Conservation (phyloP, 2,329 filamentous ascomycete genomes). For the Colletotrichum simmondsii region DNA sequence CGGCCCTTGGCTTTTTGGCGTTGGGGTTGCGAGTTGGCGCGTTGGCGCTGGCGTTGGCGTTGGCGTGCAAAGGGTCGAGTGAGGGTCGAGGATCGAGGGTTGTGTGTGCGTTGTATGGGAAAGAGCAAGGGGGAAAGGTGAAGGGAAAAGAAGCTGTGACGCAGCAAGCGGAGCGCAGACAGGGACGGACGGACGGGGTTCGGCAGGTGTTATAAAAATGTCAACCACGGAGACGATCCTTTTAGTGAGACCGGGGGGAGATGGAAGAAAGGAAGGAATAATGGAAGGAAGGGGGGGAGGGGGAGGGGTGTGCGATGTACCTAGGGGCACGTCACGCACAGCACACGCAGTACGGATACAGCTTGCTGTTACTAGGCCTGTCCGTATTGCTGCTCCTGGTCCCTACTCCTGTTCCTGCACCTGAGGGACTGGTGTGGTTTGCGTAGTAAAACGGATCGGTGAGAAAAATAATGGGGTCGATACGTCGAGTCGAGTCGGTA, state of each 20-base stretch:
- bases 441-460: constrained; percentile 16
- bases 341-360: not conserved
- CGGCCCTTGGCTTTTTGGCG: constrained; percentile 4
- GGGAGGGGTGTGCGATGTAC: not conserved
- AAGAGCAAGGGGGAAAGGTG: constrained; percentile 21
- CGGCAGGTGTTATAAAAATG: constrained; percentile 35
- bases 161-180: constrained; percentile 30
- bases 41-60: too few species aligned
- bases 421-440: not conserved
- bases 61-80: not conserved
- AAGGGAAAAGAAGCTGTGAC: constrained; percentile 28
- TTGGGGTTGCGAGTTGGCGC: not conserved
- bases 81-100: not conserved
- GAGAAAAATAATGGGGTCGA: constrained; percentile 8
- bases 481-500: not conserved
- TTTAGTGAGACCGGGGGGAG: constrained; percentile 33
- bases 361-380: not conserved
- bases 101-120: not conserved
- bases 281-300: constrained; percentile 9
- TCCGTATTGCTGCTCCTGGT: too few species aligned
- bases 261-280: constrained; percentile 16
- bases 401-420: not conserved
- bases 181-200: constrained; percentile 32
- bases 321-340: not conserved
- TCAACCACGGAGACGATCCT: constrained; percentile 34